phyloP scores from a whole-genome alignment of 2,329 filamentous ascomycete genomes.

The Botrytis porri region DNA sequence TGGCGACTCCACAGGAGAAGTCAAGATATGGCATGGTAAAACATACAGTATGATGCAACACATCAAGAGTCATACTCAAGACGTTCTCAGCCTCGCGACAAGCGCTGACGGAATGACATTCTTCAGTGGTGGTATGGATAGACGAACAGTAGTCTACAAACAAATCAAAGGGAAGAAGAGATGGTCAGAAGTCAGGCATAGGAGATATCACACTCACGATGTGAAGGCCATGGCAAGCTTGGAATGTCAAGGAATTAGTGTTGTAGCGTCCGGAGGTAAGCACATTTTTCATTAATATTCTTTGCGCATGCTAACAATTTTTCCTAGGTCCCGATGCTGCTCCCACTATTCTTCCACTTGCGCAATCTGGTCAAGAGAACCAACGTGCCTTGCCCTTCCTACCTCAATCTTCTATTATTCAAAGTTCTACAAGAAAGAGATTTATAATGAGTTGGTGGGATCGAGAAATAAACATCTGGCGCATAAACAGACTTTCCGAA shows the following conservation, averaged over 20 bases:
- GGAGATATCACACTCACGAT: slow-evolving; percentile 87
- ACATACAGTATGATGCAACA: slow-evolving; percentile 86
- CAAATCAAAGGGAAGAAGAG: slow-evolving; percentile 59
- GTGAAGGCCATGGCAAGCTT: slow-evolving; percentile 93
- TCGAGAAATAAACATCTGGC: slow-evolving; percentile 81
- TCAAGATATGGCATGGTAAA: slow-evolving; percentile 90
- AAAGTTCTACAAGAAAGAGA: slow-evolving; percentile 69
- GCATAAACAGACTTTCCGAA: slow-evolving; percentile 41
- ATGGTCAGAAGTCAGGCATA: slow-evolving; percentile 85
- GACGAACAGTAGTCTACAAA: slow-evolving; percentile 79
- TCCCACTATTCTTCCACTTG: slow-evolving; percentile 77
- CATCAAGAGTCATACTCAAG: slow-evolving; percentile 81
- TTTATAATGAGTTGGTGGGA: slow-evolving; percentile 92
- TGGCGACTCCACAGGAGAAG: slow-evolving; percentile 89
- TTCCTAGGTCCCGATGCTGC: slow-evolving; percentile 74
- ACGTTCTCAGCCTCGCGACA: slow-evolving; percentile 82
- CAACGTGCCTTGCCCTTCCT: slow-evolving; percentile 80
- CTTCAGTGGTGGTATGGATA: slow-evolving; percentile 88
- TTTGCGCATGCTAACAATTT: slow-evolving; percentile 36
- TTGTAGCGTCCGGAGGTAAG: slow-evolving; percentile 85
- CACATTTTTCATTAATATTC: slow-evolving; percentile 29
- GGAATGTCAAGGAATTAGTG: slow-evolving; percentile 77
- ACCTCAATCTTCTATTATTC: slow-evolving; percentile 72
- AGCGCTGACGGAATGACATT: slow-evolving; percentile 79
- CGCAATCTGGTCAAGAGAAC: slow-evolving; percentile 72